These are phyloP conservation scores for Nakazawaea siamensis DNA, from an alignment of 805 yeast species.

Conservation along the genomic window DNA sequence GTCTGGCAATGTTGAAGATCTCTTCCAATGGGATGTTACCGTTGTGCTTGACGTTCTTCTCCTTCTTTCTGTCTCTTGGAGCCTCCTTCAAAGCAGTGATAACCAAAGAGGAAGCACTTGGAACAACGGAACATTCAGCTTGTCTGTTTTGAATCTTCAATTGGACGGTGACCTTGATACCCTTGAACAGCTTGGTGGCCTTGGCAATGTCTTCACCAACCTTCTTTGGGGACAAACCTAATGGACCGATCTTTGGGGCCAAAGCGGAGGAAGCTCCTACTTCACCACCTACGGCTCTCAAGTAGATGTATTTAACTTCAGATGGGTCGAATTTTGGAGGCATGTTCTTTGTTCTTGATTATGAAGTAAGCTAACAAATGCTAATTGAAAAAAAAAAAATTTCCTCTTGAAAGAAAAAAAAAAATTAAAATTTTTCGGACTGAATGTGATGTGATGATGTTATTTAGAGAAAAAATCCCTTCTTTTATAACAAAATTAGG, in stretches of 20 bases:
- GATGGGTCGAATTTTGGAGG: constrained; percentile 98
- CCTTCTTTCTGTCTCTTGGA: constrained; percentile 99
- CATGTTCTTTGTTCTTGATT: too few relatives aligned
- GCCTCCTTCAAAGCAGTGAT: constrained; percentile 99
- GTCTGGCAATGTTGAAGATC: constrained; percentile 94
- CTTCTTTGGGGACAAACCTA: constrained; percentile 99
- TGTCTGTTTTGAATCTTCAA: constrained; percentile 99
- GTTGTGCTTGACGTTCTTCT: constrained; percentile 98
- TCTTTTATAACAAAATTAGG: too few relatives aligned
- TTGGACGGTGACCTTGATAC: constrained; percentile 98
- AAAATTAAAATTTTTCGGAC: too few relatives aligned
- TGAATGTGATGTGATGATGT: too few relatives aligned
- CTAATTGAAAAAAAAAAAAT: too few relatives aligned
- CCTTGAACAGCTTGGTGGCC: constrained; percentile 98
- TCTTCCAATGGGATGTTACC: constrained; percentile 98
- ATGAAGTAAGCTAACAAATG: too few relatives aligned
- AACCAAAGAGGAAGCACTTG: constrained; percentile 98
- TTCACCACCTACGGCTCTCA: constrained; percentile 99
- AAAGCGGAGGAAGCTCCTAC: constrained; percentile 99
- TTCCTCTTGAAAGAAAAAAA: too few relatives aligned
- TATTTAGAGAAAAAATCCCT: too few relatives aligned
- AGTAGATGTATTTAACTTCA: constrained; percentile 97
- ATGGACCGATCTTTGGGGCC: constrained; percentile 99
- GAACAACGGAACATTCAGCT: constrained; percentile 97
- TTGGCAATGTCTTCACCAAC: constrained; percentile 99